Percentiles rank a stretch among this genome's conserved stretches.
These are phyloP conservation scores for Sapria himalayana DNA, from an alignment of 345 rosid genomes.

Conservation along the genomic window DNA sequence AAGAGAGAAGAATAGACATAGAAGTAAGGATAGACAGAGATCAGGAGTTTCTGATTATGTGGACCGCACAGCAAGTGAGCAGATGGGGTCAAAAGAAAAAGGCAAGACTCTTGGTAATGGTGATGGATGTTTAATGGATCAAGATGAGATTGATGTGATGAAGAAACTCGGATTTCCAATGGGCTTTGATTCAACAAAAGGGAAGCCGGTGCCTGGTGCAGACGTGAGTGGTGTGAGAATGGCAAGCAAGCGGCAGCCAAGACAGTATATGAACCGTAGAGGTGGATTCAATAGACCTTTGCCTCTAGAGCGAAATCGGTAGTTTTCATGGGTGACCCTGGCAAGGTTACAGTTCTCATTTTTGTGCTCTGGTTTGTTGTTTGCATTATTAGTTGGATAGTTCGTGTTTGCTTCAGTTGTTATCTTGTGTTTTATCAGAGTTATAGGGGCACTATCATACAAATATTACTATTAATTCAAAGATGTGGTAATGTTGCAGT, in stretches of 20 bases:
- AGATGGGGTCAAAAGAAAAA: constrained; percentile 12
- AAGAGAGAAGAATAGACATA: constrained; percentile 18
- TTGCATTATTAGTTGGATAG: too few species aligned
- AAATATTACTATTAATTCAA: too few species aligned
- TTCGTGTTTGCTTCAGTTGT: too few species aligned
- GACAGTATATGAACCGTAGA: constrained; percentile 86
- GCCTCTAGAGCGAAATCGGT: constrained; percentile 63
- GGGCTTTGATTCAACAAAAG: constrained; percentile 83
- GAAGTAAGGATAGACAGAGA: constrained; percentile 21
- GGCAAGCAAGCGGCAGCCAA: constrained; percentile 68
- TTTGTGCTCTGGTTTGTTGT: too few species aligned
- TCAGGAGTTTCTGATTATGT: constrained; percentile 26
- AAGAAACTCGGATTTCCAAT: constrained; percentile 77
- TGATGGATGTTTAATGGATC: constrained; percentile 13
- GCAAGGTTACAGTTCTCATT: constrained; percentile 18
- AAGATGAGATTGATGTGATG: constrained; percentile 75
- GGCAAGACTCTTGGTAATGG: constrained; percentile 9
- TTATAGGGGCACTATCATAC: too few species aligned
- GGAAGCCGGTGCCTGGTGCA: constrained; percentile 70
- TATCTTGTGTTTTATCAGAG: too few species aligned
- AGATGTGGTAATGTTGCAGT: too few species aligned
- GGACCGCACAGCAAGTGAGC: constrained; percentile 41
- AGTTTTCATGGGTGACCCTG: constrained; percentile 4
- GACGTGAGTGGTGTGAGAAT: constrained; percentile 68
- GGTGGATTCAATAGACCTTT: constrained; percentile 88